Evolutionary conservation across 164 flowering plant species (phyloP).

Genomic region (Liquidambar formosana): DNA sequence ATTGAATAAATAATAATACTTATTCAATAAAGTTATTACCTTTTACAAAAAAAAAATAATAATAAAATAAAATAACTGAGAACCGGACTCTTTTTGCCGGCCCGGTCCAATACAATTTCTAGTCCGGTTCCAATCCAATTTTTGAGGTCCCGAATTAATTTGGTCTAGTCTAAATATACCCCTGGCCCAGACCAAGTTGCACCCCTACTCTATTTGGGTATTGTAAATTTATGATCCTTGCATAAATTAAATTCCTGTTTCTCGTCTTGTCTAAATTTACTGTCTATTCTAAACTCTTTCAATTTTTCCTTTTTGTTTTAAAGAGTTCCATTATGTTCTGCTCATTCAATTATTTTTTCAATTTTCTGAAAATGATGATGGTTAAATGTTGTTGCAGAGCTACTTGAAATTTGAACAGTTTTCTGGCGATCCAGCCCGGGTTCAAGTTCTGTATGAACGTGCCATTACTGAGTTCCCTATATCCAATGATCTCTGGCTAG

Average conservation of each 20-base stretch:
- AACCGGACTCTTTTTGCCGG: no score
- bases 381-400: constrained; percentile 42
- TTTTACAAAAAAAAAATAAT: no score
- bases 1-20: no score
- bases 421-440: constrained; percentile 75
- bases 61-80: no score
- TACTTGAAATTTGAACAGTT: constrained; percentile 86
- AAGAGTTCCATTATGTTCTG: neutral
- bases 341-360: neutral
- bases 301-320: neutral
- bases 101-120: no score
- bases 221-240: neutral
- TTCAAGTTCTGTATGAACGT: constrained; percentile 86
- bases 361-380: neutral
- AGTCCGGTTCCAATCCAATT: no score
- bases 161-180: no score
- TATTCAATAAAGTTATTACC: no score
- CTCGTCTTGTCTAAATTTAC: neutral
- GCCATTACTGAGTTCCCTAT: constrained; percentile 83
- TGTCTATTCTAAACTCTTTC: neutral
- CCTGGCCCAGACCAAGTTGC: no score
- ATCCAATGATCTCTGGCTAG: constrained; percentile 85
- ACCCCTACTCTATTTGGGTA: neutral
- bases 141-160: no score
- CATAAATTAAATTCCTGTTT: neutral